Conservation (phyloP, 1,284 basidiomycete genomes). For the Puccinia horiana region DNA sequence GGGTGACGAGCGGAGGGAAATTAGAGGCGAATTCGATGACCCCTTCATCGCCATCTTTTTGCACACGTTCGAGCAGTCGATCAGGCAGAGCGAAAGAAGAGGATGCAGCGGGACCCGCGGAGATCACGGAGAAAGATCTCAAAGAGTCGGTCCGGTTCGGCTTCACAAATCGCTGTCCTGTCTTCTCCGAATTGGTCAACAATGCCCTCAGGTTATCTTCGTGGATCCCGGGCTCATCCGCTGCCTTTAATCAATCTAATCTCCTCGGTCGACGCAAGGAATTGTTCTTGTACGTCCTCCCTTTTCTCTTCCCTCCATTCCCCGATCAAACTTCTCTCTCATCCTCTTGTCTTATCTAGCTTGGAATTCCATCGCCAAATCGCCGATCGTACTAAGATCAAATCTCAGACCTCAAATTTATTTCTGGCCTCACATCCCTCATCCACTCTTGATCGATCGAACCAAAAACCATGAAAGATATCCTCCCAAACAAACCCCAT, state of each 20-base stretch:
- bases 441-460: not conserved
- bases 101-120: not conserved
- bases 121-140: conserved; percentile 17
- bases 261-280: not conserved
- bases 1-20: conserved; percentile 59
- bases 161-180: conserved; percentile 21
- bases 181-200: conserved; percentile 30
- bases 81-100: conserved; percentile 60
- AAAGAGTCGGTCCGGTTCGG: conserved; percentile 22
- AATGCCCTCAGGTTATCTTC: not conserved
- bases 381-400: not conserved
- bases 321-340: not conserved
- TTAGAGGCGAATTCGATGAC: conserved; percentile 52
- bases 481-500: no score
- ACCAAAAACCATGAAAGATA: no score
- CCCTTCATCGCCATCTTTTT: not conserved
- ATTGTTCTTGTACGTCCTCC: conserved; percentile 22
- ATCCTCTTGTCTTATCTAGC: not conserved
- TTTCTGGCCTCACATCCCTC: not conserved
- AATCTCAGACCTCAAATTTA: not conserved
- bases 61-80: conserved; percentile 28
- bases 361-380: conserved; percentile 28
- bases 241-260: not conserved
- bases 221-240: not conserved
- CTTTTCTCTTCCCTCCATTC: not conserved